Evolutionary conservation across 2,329 filamentous ascomycete species (phyloP), one percentile per base, ranked within the genome.

Genomic region (Neoarthrinium moseri): DNA sequence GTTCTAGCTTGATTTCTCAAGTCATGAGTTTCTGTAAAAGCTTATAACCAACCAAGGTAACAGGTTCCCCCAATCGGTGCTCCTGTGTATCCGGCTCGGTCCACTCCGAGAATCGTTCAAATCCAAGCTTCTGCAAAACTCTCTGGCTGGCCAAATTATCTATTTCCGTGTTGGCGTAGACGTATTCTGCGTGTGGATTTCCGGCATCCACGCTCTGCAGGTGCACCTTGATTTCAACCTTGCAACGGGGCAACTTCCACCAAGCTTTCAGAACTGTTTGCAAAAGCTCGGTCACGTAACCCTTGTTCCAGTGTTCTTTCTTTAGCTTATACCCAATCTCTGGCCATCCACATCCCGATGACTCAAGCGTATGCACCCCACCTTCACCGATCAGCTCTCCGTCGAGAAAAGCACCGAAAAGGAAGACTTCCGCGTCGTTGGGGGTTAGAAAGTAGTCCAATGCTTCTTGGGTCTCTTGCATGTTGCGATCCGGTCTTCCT

Each of bases 361-460:
- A 27, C 10, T 17, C 36, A 13, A 50, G 26, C 36, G 30, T 35
- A 27, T 50, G 48, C 29, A 50, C 45, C 22, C 48, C 48, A n/a
- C 48, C 48, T 57, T 68, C 80, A 63, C 60, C 74, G 51, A 62
- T 77, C 61, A 59, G 75, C 70, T 64, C 73, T 52, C 66, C 74
- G 55, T 67, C 51, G 51, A 11, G 32, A 35, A 46, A 46, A 21
- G 34, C 36, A 15, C 43, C 43, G 35, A 46, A 40, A 6, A 39
- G 29, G 36, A 22, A 39, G 4, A 17, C 20, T 23, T 13, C 27
- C 23, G 10, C 36, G n/a, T 39, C 34, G 35, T 24, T 4, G 2
- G 34, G 34, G 18, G 34, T 2, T 2, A 51, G 22, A 37, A 59
- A 53, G 11, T 22, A 35, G 3, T 49, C 41, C 12, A 61, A 37